Conservation (phyloP, 106 monocot genomes). For the Iris macrosiphon region DNA sequence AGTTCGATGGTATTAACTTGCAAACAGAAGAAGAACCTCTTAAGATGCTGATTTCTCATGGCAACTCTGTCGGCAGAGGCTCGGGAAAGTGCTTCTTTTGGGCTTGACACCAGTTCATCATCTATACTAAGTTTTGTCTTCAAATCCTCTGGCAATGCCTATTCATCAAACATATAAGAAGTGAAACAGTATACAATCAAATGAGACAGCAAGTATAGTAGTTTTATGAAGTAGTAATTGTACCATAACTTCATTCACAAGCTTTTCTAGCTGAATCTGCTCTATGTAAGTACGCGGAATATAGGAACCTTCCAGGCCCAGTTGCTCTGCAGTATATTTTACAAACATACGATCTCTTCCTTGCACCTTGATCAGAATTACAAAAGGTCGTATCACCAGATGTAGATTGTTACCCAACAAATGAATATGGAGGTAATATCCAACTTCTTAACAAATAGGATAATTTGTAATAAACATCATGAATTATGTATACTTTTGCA, state of each 20-base stretch:
- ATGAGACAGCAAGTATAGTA: not conserved
- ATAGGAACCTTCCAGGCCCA: constrained; percentile 75
- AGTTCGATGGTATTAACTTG: no score
- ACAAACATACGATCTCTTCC: constrained; percentile 64
- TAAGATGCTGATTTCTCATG: constrained; percentile 44
- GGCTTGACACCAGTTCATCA: constrained; percentile 37
- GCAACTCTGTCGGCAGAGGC: constrained; percentile 58
- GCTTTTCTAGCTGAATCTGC: constrained; percentile 84
- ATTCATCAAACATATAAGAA: constrained; percentile 1
- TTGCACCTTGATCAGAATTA: constrained; percentile 48
- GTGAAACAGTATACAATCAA: not conserved
- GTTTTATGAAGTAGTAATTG: not conserved
- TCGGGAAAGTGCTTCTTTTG: constrained; percentile 46
- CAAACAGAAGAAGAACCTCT: constrained; percentile 40
- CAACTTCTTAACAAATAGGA: no score
- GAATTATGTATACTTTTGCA: no score
- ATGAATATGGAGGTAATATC: no score
- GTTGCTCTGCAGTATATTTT: constrained; percentile 37
- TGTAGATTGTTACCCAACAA: not conserved
- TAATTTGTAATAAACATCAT: no score
- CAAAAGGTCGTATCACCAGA: not conserved
- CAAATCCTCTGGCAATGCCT: constrained; percentile 81
- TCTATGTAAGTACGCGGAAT: constrained; percentile 75
- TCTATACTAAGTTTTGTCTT: constrained; percentile 61
- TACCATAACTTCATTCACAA: constrained; percentile 70